These are phyloP conservation scores for Oryza nivara DNA, from an alignment of 176 grass and related monocot species.

Conservation along the genomic window DNA sequence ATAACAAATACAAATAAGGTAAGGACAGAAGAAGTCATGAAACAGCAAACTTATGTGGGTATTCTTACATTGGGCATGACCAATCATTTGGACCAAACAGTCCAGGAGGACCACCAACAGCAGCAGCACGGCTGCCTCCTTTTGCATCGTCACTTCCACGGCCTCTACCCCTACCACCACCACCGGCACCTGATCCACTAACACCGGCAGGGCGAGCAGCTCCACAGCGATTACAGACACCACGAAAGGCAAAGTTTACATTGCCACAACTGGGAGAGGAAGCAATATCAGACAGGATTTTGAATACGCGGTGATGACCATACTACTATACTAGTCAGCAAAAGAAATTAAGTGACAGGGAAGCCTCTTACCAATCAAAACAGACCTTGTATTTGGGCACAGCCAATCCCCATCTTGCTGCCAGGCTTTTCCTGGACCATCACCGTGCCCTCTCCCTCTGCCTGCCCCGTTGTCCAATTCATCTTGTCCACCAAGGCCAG, in stretches of 20 bases:
- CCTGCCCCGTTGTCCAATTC: slow-evolving; percentile 47
- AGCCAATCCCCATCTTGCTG: slow-evolving; percentile 99
- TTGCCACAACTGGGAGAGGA: slow-evolving; percentile 75
- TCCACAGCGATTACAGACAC: slow-evolving; percentile 79
- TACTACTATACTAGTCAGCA: slow-evolving; percentile 30
- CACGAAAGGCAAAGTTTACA: slow-evolving; percentile 90
- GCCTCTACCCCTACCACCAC: slow-evolving; percentile 67
- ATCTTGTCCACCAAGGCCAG: slow-evolving; percentile 48
- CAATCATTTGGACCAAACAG: slow-evolving; percentile 99
- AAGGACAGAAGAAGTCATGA: neutral
- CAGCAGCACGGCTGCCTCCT: slow-evolving; percentile 49
- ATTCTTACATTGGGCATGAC: slow-evolving; percentile 89
- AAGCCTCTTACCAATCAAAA: slow-evolving; percentile 85
- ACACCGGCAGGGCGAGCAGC: slow-evolving; percentile 73
- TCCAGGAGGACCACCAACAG: slow-evolving; percentile 81
- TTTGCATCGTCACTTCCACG: slow-evolving; percentile 40
- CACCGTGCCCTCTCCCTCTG: slow-evolving; percentile 62
- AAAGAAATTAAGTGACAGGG: slow-evolving; percentile 42
- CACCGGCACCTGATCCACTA: slow-evolving; percentile 52
- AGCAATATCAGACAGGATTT: slow-evolving; percentile 41
- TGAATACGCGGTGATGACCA: slow-evolving; percentile 4
- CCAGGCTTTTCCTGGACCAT: slow-evolving; percentile 73
- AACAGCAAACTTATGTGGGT: slow-evolving; percentile 1
- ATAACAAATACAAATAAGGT: neutral
- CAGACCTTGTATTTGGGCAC: slow-evolving; percentile 99